These are phyloP conservation scores for Zymoseptoria brevis DNA, from an alignment of 2,329 filamentous ascomycete species.

Conservation along the genomic window DNA sequence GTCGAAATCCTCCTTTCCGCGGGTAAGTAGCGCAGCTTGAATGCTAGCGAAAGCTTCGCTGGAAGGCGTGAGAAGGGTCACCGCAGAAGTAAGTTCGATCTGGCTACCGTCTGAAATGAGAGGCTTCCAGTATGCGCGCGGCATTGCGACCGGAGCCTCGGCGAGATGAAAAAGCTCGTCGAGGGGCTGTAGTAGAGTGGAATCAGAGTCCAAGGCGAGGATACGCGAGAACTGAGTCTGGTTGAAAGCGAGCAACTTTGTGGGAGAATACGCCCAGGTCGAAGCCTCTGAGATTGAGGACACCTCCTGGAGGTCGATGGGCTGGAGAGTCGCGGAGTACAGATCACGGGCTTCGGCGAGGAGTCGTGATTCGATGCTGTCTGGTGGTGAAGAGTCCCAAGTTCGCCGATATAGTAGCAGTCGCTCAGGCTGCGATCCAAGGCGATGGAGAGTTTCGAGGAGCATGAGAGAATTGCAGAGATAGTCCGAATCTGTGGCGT, in stretches of 20 bases:
- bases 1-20: conserved; percentile 44
- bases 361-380: conserved; percentile 32
- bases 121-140: conserved; percentile 55
- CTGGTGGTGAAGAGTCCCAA: conserved; percentile 15
- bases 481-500: conserved; percentile 35
- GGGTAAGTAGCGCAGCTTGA: conserved; percentile 23
- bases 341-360: conserved; percentile 40
- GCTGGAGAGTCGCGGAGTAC: conserved; percentile 43
- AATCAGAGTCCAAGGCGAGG: conserved; percentile 54
- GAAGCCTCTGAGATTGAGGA: conserved; percentile 28
- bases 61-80: conserved; percentile 56
- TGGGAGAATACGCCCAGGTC: conserved; percentile 57
- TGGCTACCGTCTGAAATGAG: conserved; percentile 30
- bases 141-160: conserved; percentile 53
- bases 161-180: conserved; percentile 64
- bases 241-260: conserved; percentile 61
- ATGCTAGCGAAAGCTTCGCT: conserved; percentile 41
- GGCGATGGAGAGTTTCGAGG: conserved; percentile 34
- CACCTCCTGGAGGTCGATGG: conserved; percentile 29
- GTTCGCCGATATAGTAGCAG: conserved; percentile 38
- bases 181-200: conserved; percentile 51
- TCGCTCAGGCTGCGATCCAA: conserved; percentile 36
- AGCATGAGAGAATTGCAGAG: conserved; percentile 39
- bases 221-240: conserved; percentile 54
- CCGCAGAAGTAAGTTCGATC: conserved; percentile 47